phyloP scores from a whole-genome alignment of 208 protist species.

The Leptomonas pyrrhocoris region DNA sequence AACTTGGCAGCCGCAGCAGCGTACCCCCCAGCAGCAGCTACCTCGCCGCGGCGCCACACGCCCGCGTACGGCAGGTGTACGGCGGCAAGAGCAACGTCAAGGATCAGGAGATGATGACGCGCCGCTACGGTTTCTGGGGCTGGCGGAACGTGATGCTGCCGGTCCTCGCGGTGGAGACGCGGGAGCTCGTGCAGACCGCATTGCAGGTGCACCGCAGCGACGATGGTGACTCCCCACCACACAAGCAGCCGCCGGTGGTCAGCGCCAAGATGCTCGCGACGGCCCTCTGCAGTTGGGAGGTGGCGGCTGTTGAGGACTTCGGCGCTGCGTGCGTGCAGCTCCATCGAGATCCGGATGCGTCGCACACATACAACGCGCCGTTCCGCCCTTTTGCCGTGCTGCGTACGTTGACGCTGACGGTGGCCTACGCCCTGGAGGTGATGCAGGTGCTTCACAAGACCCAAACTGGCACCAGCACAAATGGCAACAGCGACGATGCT shows the following conservation, averaged over 20 bases:
- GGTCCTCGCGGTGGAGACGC: slow-evolving; percentile 9
- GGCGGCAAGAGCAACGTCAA: slow-evolving; percentile 7
- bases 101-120: slow-evolving; percentile 20
- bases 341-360: slow-evolving; percentile 19
- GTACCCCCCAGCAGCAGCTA: slow-evolving; percentile 6
- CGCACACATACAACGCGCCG: slow-evolving; percentile 6
- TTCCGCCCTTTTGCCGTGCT: slow-evolving; percentile 16
- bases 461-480: neutral
- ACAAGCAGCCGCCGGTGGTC: neutral
- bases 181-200: slow-evolving; percentile 7
- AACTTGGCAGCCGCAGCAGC: slow-evolving; percentile 11
- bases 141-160: slow-evolving; percentile 28
- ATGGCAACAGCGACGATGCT: neutral
- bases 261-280: slow-evolving; percentile 15
- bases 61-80: slow-evolving; percentile 20
- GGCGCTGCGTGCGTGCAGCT: slow-evolving; percentile 16
- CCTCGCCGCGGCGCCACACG: slow-evolving; percentile 15
- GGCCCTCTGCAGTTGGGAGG: slow-evolving; percentile 65
- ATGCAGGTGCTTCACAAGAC: slow-evolving; percentile 9
- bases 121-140: slow-evolving; percentile 28
- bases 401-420: slow-evolving; percentile 21
- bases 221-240: neutral
- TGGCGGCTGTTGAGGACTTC: slow-evolving; percentile 89
- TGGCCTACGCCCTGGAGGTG: slow-evolving; percentile 22
- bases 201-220: neutral